Evolutionary conservation across 2,329 filamentous ascomycete species (phyloP), one percentile per base, ranked within the genome.

Genomic region (Blumeriella jaapii): DNA sequence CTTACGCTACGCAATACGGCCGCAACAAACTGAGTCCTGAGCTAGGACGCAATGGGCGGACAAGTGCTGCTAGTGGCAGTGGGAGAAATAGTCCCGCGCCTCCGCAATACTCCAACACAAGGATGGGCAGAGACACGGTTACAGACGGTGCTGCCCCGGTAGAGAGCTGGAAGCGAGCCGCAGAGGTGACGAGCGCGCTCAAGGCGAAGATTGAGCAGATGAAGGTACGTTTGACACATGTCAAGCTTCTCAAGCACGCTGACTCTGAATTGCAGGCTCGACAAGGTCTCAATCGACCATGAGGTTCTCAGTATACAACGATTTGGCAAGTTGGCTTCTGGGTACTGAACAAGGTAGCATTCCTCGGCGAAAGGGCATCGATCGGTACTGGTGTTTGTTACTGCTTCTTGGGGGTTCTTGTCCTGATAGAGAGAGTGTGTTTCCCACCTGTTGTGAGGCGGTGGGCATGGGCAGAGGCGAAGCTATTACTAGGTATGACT

Each of bases 151-250:
- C 61, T 11, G 71, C 77, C 29, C 76, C 76, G 1, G 76, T 78
- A 12, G 91, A 98, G 63, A 96, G 87, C 57, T 98, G 91, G 91
- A 93, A 87, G 64, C 71, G 91, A 49, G 91, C 91, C 12, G 91
- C 91, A 2, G 91, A 98, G 64, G 91, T 98, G 39, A 98, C 91
- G 36, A 95, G 87, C 60, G 91, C 95, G 58, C 61, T 98, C 53
- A 98, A 96, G 65, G 86, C 89, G 34, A 76, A 91, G 57, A 98
- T 98, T 59, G 91, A 96, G 65, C 82, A 91, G 67, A 98, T 98
- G 91, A 98, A 96, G 71, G 74, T 73, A 52, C 47, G 62, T 41
- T 34, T 22, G 7, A 22, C 31, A 7, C 13, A 12, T 34, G 12
- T 11, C 18, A 27, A 22, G 28, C 16, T 34, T 22, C n/a, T 23